phyloP scores from a whole-genome alignment of 83 land plant genomes.

The Isoetes engelmannii region DNA sequence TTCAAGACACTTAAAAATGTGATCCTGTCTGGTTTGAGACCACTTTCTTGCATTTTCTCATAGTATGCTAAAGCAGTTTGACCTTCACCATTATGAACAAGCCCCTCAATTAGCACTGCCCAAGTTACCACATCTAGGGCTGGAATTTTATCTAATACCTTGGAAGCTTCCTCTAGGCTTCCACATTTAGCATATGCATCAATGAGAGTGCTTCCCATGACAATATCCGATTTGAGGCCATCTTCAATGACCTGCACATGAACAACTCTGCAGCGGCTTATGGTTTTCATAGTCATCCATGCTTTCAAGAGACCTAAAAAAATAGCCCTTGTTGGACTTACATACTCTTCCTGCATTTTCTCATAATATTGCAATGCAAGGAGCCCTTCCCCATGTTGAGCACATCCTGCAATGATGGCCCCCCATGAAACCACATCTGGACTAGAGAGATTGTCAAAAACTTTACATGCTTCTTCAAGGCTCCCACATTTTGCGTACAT shows the following conservation, averaged over 20 bases:
- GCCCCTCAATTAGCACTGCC: constrained; percentile 1
- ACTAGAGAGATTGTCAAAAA: not conserved
- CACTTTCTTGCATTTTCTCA: constrained; percentile 6
- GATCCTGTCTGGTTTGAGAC: constrained; percentile 1
- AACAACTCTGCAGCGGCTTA: not conserved
- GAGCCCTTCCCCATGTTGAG: not conserved
- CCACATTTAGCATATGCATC: no score
- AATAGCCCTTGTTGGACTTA: not conserved
- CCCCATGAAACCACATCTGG: not conserved
- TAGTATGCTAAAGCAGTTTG: not conserved
- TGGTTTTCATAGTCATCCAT: not conserved
- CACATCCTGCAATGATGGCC: not conserved
- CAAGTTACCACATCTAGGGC: no score
- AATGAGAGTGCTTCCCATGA: no score
- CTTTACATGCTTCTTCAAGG: not conserved
- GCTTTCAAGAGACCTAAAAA: constrained; percentile 8
- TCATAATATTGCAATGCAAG: not conserved
- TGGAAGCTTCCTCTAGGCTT: no score
- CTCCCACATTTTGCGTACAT: not conserved
- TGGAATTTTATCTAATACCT: no score
- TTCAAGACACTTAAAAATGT: not conserved
- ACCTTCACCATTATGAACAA: not conserved
- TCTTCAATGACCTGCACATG: no score
- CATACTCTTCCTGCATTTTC: not conserved
- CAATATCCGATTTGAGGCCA: no score